These are phyloP conservation scores for Sphaerulina musiva DNA, from an alignment of 2,329 filamentous ascomycete species.

Conservation along the genomic window DNA sequence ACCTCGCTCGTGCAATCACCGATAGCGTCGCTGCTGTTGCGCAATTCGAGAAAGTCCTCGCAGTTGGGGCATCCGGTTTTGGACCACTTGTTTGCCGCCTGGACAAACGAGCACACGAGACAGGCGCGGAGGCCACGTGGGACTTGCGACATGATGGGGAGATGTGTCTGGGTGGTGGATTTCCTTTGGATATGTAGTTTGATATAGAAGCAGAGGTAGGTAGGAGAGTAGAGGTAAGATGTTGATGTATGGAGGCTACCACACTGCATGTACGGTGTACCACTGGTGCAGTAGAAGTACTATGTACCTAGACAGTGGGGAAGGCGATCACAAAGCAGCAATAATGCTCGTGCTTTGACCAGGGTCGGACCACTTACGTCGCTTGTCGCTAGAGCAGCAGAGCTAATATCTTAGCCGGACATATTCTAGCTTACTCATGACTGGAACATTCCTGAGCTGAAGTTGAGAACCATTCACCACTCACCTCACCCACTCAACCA, in stretches of 20 bases:
- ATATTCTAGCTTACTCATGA: neutral
- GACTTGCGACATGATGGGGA: conserved; percentile 43
- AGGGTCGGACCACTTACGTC: too few relatives aligned
- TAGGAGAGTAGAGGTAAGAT: neutral
- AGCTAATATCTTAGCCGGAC: too few relatives aligned
- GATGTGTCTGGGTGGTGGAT: neutral
- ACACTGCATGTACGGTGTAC: too few relatives aligned
- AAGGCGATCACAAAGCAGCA: too few relatives aligned
- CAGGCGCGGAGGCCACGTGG: conserved; percentile 81
- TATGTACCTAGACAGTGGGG: too few relatives aligned
- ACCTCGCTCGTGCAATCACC: conserved; percentile 92
- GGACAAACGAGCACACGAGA: conserved; percentile 97
- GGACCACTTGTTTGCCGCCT: conserved; percentile 73
- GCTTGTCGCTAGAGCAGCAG: too few relatives aligned
- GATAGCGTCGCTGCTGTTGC: conserved; percentile 65
- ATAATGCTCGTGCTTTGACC: too few relatives aligned
- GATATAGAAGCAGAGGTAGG: too few relatives aligned
- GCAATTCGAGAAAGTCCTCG: conserved; percentile 81
- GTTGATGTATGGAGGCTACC: too few relatives aligned
- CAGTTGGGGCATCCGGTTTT: conserved; percentile 92
- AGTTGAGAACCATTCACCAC: neutral
- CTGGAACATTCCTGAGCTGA: neutral
- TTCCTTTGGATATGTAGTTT: neutral
- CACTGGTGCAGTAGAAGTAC: too few relatives aligned
- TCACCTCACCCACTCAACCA: neutral